These are phyloP conservation scores for Atkinsonella texensis DNA, from an alignment of 2,329 filamentous ascomycete genomes.

Conservation along the genomic window DNA sequence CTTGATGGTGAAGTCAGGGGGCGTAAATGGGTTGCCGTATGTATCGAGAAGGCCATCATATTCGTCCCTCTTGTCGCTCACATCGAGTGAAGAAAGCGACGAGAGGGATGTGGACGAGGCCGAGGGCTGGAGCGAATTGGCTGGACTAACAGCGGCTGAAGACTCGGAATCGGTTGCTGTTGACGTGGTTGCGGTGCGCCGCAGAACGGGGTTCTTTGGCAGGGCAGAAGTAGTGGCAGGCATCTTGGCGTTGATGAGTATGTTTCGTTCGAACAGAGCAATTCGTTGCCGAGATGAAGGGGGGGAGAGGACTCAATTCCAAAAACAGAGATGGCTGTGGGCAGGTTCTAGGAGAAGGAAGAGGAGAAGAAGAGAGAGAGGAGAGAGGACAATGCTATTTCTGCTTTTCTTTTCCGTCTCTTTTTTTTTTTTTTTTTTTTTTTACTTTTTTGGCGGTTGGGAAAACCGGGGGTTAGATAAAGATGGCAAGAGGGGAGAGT, in stretches of 20 bases:
- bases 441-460: background rate
- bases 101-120: constrained; percentile 87
- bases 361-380: background rate
- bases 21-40: constrained; percentile 86
- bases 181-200: constrained; percentile 36
- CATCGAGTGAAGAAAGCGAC: constrained; percentile 61
- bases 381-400: background rate
- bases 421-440: too few species aligned
- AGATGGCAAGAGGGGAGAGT: background rate
- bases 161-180: constrained; percentile 39
- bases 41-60: constrained; percentile 72
- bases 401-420: too few species aligned
- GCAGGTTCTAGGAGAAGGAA: background rate
- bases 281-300: background rate
- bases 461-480: background rate
- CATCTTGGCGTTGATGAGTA: constrained; percentile 25
- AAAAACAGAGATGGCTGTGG: background rate
- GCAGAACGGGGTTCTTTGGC: constrained; percentile 31
- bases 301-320: background rate
- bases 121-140: constrained; percentile 47
- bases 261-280: background rate
- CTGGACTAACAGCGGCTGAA: constrained; percentile 44
- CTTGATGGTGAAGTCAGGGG: constrained; percentile 96
- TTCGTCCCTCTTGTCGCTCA: constrained; percentile 23
- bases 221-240: constrained; percentile 32